These are phyloP conservation scores for Monosporascus sp. DNA, from an alignment of 2,329 filamentous ascomycete species.

Conservation along the genomic window DNA sequence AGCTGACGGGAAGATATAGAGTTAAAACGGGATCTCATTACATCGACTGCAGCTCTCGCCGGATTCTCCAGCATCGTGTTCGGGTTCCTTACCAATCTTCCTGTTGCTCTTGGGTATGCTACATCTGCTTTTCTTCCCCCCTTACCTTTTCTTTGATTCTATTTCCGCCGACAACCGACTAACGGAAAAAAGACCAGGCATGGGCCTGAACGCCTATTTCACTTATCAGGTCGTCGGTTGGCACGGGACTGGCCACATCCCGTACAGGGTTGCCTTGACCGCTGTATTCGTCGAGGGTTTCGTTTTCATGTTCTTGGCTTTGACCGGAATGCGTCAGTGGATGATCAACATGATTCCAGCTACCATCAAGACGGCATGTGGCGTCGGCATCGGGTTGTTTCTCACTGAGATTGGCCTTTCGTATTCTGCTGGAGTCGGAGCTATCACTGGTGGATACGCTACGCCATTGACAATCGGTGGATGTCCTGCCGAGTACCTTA, in stretches of 20 bases:
- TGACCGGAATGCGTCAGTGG: slow-evolving; percentile 70
- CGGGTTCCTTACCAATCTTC: slow-evolving; percentile 76
- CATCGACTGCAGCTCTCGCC: slow-evolving; percentile 74
- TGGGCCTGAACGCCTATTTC: slow-evolving; percentile 65
- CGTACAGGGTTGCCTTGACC: slow-evolving; percentile 56
- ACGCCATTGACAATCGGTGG: slow-evolving; percentile 76
- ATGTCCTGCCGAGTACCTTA: slow-evolving; percentile 54
- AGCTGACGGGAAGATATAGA: slow-evolving; percentile 29
- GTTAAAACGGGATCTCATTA: slow-evolving; percentile 72
- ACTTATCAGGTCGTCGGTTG: slow-evolving; percentile 61
- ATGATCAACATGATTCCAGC: slow-evolving; percentile 60
- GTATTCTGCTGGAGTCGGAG: slow-evolving; percentile 77
- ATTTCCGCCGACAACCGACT: not conserved
- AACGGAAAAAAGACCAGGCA: slow-evolving; percentile 47
- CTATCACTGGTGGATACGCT: slow-evolving; percentile 64
- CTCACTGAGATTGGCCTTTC: slow-evolving; percentile 62
- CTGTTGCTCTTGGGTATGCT: slow-evolving; percentile 66
- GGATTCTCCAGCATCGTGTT: slow-evolving; percentile 72
- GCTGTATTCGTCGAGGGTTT: slow-evolving; percentile 62
- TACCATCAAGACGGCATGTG: slow-evolving; percentile 61
- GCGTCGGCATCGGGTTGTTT: slow-evolving; percentile 61
- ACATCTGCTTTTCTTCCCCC: not conserved
- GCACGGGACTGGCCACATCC: slow-evolving; percentile 51
- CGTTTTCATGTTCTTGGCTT: slow-evolving; percentile 57
- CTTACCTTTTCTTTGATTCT: not conserved